Base-by-base conservation (phyloP, 352 stramenopile genomes). In the Globisporangium orthogonon region DNA sequence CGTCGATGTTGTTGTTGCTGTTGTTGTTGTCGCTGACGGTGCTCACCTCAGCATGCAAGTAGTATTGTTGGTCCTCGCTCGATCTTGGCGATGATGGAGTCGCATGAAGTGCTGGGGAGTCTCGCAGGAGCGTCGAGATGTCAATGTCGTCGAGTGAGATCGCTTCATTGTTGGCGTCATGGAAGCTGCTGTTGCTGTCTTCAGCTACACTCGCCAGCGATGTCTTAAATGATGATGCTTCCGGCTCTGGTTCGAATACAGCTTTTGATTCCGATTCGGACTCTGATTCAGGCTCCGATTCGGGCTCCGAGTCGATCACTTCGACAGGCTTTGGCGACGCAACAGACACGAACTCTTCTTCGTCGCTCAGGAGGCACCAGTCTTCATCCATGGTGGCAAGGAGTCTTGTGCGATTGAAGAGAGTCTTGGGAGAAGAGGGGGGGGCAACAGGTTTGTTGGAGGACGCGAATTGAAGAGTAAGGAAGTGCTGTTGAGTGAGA, bases 331-430 rank as follows among this genome's bases (percentile, higher is more conserved):
- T 17, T 17, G 31, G 13, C 52, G 39, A 55, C 53, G 52, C 23
- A 18, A 56, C 7, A 1, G 52, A 39, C 3, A 37, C 52, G 33
- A 65, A 60, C 29, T 69, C 70, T 56, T 74, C 71, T 28, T 76
- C 63, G 44, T 72, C 63, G 52, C 75, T 79, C 46, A 88, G 50
- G 56, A 77, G 52, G 31, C 76, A 83, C 78, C 78, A 89, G 30
- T 84, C 78, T 50, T 89, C 76, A 45, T 78, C 66, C 62, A 69
- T 76, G 11, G 45, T 51, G 1, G 31, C 51, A 48, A 33, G 3
- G 23, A 23, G 23, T 23, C 5, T 54, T 43, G 49, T 2, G 40
- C 6, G 11, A 11, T n/a, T 2, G 31, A 18, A 28, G 17, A 35
- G 33, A 17, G 15, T 17, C 2, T 11, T 31, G 15, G 48, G 14